Base-by-base conservation (phyloP, 805 yeast species). In the Ogataea pini region DNA sequence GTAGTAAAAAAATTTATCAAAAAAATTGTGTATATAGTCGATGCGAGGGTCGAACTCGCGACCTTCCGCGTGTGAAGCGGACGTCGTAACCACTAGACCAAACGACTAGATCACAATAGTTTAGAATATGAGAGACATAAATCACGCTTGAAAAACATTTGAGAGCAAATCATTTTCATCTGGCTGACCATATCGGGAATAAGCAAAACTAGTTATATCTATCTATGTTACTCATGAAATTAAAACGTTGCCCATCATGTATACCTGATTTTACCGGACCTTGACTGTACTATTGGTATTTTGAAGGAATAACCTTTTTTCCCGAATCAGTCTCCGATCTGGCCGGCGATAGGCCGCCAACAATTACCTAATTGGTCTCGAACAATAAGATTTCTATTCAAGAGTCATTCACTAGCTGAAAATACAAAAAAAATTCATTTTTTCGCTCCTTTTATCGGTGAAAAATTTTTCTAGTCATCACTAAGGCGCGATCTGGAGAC, bases 1-100 rank as follows among this genome's bases (percentile, higher is more conserved):
- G 8, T 8, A 8, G 25, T 6, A 8, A 8, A 22, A 22, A 40
- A 20, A 33, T 20, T 16, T 14, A 37, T 29, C 36, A 47, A 43
- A 33, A 44, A 52, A 17, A 18, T 3, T 14, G 40, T 5, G 32
- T 2, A 14, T 40, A 42, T 66, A 66, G 70, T 66, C 66, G 62
- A 59, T 64, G 66, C 70, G 70, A 66, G 70, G 70, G 59, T 66
- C 65, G 70, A 66, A 66, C 70, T 66, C 70, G 70, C 66, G 70
- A 62, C 69, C 70, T 66, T 65, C 68, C 67, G 68, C 67, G 70
- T 66, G 70, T 66, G 67, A 66, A 64, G 67, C 68, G 65, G 68
- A 65, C 70, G 68, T 66, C 70, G 68, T 66, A 65, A 66, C 70
- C 70, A 65, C 70, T 66, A 64, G 70, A 66, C 70, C 68, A 66